Base-by-base conservation (phyloP, 2,329 filamentous ascomycete species). In the Stylonectria norvegica region DNA sequence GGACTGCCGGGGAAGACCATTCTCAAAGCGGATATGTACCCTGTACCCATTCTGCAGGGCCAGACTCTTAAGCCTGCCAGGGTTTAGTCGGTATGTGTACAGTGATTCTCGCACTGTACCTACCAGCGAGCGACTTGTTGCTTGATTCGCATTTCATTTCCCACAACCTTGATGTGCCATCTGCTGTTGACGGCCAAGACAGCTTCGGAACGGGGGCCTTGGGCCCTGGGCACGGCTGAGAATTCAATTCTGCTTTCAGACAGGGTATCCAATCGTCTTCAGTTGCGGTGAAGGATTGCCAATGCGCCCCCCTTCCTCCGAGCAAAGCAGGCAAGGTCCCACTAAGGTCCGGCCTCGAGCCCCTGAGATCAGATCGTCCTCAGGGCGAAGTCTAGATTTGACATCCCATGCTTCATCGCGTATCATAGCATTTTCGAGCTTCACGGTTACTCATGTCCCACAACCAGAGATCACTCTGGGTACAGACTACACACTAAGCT, bases 41-140 rank as follows among this genome's bases (percentile, higher is more conserved):
- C 36, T 42, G 43, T 44, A 42, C 44, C 36, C 47, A 30, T 43
- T 43, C 38, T 55, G 53, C 53, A 56, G 53, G 53, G 53, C 45
- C 39, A 31, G 41, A 34, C 34, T 50, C 50, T 42, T 34, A 46
- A 42, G 38, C 40, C 39, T 36, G 40, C 45, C 35, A 37, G 53
- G 51, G 47, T 45, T 41, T 42, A 40, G 42, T 6, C 6, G n/a
- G n/a, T 29, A 34, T 34, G 32, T 33, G 32, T 37, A 48, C 45
- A 44, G 42, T 46, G 27, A 22, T 20, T 30, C 27, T 36, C 43
- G 41, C 45, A 49, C 47, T 47, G 44, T 47, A 38, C 30, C 22
- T 7, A 7, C 7, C 22, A 25, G 7, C 12, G 22, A 25, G 22
- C 7, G 22, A 12, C 7, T 25, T 25, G 12, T 25, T 25, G 22